Base-by-base conservation (phyloP, 2,329 filamentous ascomycete species). In the Boeremia exigua region DNA sequence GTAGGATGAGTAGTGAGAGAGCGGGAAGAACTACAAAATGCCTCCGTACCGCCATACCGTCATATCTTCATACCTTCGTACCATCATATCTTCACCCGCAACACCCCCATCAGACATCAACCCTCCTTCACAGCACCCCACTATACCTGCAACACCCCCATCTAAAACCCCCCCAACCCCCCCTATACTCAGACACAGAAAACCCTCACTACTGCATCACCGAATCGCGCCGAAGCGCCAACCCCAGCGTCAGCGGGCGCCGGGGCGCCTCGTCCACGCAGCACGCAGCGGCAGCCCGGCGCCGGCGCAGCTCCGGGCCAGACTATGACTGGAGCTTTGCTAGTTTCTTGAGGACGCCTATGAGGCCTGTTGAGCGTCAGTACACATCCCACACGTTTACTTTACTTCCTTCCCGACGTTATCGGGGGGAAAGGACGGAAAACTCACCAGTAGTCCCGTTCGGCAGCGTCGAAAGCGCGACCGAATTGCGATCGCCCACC, bases 401-500 rank as follows among this genome's bases (percentile, higher is more conserved):
- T 23, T 5, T 23, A 2, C 33, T n/a, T 8, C 27, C 23, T 3
- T 3, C 9, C 6, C 29, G 17, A 25, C 17, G 25, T 9, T 4
- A 4, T 23, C 14, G 14, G 36, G 17, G 37, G 1, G 19, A 6
- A 19, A 7, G 81, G 86, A 77, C 81, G 34, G 34, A 5, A 10
- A 19, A 37, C 34, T 2, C 34, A 91, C 93, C 93, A 74, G 91
- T 96, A 38, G 96, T 92, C 63, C 94, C 94, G 75, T 96, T 94
- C 0, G 92, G 94, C 69, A 96, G 75, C 0, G 94, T 96, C 1
- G 89, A 87, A 43, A 86, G 87, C 7, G 94, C 94, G 74, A 96
- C 90, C 0, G 94, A 97, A 76, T 93, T 97, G 60, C 92, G 85
- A 69, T 84, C 90, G 46, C 93, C 92, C 32, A 98, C 80, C 61